These are phyloP conservation scores for Kluyveromyces siamensis DNA, from an alignment of 805 yeast genomes.

Conservation along the genomic window DNA sequence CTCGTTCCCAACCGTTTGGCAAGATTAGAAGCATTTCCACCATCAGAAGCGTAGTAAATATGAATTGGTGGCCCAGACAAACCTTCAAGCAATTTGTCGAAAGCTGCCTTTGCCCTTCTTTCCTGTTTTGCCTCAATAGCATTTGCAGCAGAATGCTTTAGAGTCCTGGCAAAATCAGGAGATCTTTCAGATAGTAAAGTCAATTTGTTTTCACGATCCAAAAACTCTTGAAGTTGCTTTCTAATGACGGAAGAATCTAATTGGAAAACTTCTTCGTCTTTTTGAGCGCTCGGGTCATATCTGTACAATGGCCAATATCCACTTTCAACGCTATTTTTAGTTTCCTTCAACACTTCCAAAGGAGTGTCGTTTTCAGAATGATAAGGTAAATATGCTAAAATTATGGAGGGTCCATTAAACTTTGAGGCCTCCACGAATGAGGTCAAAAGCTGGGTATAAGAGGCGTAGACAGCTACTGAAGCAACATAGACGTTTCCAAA, in stretches of 20 bases:
- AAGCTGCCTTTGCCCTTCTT: conserved; percentile 67
- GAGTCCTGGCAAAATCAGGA: conserved; percentile 71
- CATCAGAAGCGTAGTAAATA: conserved; percentile 82
- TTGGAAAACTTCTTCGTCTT: conserved; percentile 50
- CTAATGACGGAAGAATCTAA: conserved; percentile 79
- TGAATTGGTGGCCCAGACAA: conserved; percentile 88
- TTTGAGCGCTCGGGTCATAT: conserved; percentile 56
- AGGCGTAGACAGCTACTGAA: conserved; percentile 85
- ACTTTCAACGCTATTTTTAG: conserved; percentile 80
- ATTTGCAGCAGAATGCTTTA: conserved; percentile 54
- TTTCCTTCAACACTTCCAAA: conserved; percentile 69
- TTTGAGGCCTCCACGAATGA: conserved; percentile 85
- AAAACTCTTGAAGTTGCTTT: conserved; percentile 65
- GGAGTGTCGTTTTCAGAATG: conserved; percentile 55
- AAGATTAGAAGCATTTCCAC: conserved; percentile 78
- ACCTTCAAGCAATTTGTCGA: conserved; percentile 68
- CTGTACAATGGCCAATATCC: conserved; percentile 97
- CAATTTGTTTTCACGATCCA: conserved; percentile 84
- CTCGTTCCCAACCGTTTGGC: conserved; percentile 73
- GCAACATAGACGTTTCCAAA: conserved; percentile 86
- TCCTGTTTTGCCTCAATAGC: conserved; percentile 52
- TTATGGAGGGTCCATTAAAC: conserved; percentile 84
- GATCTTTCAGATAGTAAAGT: conserved; percentile 60
- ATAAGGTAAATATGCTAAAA: conserved; percentile 84
- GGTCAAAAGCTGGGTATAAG: conserved; percentile 86